Evolutionary conservation across 1,284 basidiomycete species (phyloP), one percentile per base, ranked within the genome.

Genomic region (Apiotrichum domesticum): DNA sequence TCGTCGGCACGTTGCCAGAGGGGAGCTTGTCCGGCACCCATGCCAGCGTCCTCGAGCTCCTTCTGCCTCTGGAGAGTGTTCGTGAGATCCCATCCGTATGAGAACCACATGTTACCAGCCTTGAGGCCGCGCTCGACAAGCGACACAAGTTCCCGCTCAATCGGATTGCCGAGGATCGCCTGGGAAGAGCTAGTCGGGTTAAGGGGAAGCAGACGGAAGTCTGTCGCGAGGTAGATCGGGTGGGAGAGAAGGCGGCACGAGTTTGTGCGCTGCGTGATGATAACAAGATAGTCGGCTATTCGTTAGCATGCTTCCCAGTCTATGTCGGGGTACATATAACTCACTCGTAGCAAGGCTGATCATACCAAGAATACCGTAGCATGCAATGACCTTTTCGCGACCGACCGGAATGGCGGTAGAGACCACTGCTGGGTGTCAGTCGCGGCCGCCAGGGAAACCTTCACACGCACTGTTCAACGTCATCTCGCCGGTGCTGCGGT

Each of bases 1-100:
- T 96, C 91, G 67, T 98, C 95, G 35, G 87, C 87, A 83, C 93
- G 68, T 45, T 68, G 66, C 64, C 58, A 64, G 15, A 62, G 61
- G 2, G 73, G 73, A 13, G 51, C 54, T 9, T 58, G 50, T 5
- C 40, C 61, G 68, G 82, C 81, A 73, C 89, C 86, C 64, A 63
- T 87, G 85, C 93, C 62, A 87, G 79, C 33, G 84, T 80, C 71
- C 79, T 85, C 57, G 75, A 44, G 78, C 76, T 60, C 80, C 75
- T 81, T 84, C 75, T 98, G 94, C 50, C 83, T 82, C 80, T 98
- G 94, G 64, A 98, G 76, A 55, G 88, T 83, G 60, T 88, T 85
- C 13, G 95, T 96, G 61, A 98, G 74, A 74, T 98, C 93, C 82
- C 86, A 95, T 4, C 82, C 84, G 77, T 98, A 96, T 66, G 89